Evolutionary conservation across 352 stramenopile species (phyloP).

Genomic region (Phytophthora kernoviae): DNA sequence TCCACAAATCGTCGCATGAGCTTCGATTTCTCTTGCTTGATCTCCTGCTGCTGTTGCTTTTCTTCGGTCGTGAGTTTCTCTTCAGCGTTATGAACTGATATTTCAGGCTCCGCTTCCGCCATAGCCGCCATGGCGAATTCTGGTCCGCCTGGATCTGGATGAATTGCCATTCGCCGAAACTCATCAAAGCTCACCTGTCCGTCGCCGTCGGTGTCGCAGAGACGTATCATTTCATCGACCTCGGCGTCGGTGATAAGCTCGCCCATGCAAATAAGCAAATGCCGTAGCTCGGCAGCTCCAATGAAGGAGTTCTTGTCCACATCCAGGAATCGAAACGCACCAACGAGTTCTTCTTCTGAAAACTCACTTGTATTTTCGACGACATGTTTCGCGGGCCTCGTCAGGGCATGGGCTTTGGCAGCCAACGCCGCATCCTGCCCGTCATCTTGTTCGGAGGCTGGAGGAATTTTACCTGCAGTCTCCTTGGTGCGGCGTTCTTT

Average conservation of each 20-base stretch:
- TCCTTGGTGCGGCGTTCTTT: slow-evolving; percentile 79
- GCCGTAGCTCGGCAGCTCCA: slow-evolving; percentile 90
- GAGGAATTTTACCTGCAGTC: slow-evolving; percentile 30
- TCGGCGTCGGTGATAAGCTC: slow-evolving; percentile 96
- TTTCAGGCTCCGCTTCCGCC: slow-evolving; percentile 32
- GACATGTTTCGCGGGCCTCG: slow-evolving; percentile 27
- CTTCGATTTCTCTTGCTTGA: slow-evolving; percentile 77
- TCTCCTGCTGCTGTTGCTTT: slow-evolving; percentile 52
- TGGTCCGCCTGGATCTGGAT: slow-evolving; percentile 84
- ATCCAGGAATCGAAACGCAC: slow-evolving; percentile 92
- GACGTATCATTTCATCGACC: slow-evolving; percentile 92
- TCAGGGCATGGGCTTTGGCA: slow-evolving; percentile 24
- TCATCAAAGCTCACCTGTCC: slow-evolving; percentile 93
- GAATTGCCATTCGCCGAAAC: slow-evolving; percentile 89
- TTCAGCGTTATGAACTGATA: slow-evolving; percentile 4
- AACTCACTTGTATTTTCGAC: slow-evolving; percentile 75
- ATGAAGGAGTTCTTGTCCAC: slow-evolving; percentile 95
- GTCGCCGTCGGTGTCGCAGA: slow-evolving; percentile 93
- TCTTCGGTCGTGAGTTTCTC: slow-evolving; percentile 46
- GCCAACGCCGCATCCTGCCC: slow-evolving; percentile 29
- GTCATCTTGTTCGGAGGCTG: slow-evolving; percentile 9
- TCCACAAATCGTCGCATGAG: slow-evolving; percentile 75
- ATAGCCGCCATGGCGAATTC: slow-evolving; percentile 65
- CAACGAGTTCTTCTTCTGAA: slow-evolving; percentile 91
- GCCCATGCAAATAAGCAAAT: slow-evolving; percentile 96